phyloP scores from a whole-genome alignment of 2,329 filamentous ascomycete genomes.

The Dissoconium aciculare region DNA sequence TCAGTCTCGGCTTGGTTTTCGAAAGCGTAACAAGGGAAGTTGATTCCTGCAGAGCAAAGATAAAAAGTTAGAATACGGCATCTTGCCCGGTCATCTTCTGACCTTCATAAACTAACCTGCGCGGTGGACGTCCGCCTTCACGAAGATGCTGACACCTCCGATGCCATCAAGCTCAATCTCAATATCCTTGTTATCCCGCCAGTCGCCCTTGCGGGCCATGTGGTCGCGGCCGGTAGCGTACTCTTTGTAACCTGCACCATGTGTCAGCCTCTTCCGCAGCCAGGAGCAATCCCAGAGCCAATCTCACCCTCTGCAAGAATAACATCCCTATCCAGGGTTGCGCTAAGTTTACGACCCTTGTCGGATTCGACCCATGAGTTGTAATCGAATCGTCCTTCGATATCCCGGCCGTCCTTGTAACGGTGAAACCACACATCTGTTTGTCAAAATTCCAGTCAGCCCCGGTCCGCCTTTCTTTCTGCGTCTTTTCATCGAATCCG shows the following conservation, averaged over 20 bases:
- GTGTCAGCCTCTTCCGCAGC: too few species aligned
- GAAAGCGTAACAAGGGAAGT: constrained; percentile 92
- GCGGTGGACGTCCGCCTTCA: constrained; percentile 94
- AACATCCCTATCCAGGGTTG: constrained; percentile 59
- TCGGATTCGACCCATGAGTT: constrained; percentile 97
- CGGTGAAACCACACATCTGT: constrained; percentile 94
- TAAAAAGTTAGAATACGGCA: too few species aligned
- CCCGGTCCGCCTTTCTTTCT: constrained; percentile 1
- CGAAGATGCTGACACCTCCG: constrained; percentile 90
- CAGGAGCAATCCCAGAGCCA: too few species aligned
- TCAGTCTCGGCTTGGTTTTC: constrained; percentile 99
- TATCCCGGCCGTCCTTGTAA: constrained; percentile 61
- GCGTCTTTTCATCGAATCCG: background rate
- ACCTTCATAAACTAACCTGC: constrained; percentile 61
- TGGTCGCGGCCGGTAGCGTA: constrained; percentile 81
- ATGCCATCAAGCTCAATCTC: constrained; percentile 90
- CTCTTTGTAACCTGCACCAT: constrained; percentile 65
- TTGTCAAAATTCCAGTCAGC: constrained; percentile 9
- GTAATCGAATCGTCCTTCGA: constrained; percentile 96
- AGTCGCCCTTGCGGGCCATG: constrained; percentile 84
- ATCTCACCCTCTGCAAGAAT: constrained; percentile 76
- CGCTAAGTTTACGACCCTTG: constrained; percentile 60
- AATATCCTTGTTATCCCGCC: constrained; percentile 79
- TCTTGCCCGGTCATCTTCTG: too few species aligned
- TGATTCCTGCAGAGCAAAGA: constrained; percentile 60